A percentile compares a stretch with the other conserved stretches of the same genome.
Conservation (phyloP, 805 yeast species). For the Candida nemodendra region DNA sequence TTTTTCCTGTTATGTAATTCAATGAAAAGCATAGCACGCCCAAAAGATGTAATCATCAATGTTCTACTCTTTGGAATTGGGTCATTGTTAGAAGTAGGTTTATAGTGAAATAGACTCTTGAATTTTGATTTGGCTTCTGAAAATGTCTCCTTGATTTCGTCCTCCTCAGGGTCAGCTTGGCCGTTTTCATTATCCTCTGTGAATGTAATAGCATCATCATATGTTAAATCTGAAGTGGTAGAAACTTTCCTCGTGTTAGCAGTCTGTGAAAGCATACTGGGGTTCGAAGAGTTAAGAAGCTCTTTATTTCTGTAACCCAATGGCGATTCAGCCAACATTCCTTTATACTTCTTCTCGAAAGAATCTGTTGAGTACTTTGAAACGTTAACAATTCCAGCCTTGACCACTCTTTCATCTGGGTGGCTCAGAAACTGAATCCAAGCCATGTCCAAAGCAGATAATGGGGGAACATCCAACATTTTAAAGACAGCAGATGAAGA, state of each 20-base stretch:
- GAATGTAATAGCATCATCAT: constrained; percentile 30
- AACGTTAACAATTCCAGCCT: constrained; percentile 53
- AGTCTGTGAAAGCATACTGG: constrained; percentile 18
- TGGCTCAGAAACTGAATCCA: constrained; percentile 56
- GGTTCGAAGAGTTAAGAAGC: constrained; percentile 22
- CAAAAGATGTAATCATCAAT: constrained; percentile 58
- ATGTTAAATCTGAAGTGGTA: constrained; percentile 14
- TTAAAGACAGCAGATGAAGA: constrained; percentile 8
- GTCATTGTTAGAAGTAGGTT: constrained; percentile 12
- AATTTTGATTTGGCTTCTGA: constrained; percentile 24
- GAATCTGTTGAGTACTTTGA: constrained; percentile 42
- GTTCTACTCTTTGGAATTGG: constrained; percentile 44
- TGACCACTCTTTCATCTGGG: constrained; percentile 59
- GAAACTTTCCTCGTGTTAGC: constrained; percentile 8
- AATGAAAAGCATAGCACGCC: constrained; percentile 58
- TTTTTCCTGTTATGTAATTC: constrained; percentile 35
- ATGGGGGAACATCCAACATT: constrained; percentile 39
- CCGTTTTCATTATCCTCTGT: constrained; percentile 19
- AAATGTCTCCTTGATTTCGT: constrained; percentile 8
- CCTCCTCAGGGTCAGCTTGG: constrained; percentile 20
- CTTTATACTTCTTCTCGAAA: constrained; percentile 58
- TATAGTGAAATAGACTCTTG: constrained; percentile 30
- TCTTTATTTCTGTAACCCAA: constrained; percentile 46
- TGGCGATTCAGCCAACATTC: constrained; percentile 59
- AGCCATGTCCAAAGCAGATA: constrained; percentile 53